Evolutionary conservation across 108 stramenopile species (phyloP).

Genomic region (Nitzschia palea): DNA sequence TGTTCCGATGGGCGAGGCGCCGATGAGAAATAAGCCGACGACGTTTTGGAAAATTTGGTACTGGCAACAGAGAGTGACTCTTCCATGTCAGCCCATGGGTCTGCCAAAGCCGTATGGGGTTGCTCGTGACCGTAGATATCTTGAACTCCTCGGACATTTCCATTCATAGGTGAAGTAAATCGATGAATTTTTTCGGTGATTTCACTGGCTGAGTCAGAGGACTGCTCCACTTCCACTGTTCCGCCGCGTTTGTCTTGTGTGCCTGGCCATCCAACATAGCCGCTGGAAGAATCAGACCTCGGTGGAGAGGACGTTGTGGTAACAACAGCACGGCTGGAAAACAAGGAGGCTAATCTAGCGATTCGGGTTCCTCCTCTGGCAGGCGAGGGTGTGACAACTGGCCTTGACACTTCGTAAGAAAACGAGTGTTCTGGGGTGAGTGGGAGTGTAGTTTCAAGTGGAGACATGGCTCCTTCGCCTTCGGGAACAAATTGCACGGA

Average conservation of each 20-base stretch:
- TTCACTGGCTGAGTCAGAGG: constrained; percentile 65
- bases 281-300: constrained; percentile 28
- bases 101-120: background rate
- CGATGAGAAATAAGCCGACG: constrained; percentile 48
- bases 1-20: constrained; percentile 11
- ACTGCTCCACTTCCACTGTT: constrained; percentile 36
- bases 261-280: constrained; percentile 75
- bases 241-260: constrained; percentile 68
- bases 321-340: constrained; percentile 31
- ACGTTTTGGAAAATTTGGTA: constrained; percentile 44
- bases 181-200: constrained; percentile 16
- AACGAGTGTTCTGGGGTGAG: constrained; percentile 16
- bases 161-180: constrained; percentile 3
- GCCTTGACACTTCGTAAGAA: background rate
- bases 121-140: constrained; percentile 9
- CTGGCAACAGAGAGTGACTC: constrained; percentile 21
- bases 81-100: constrained; percentile 12
- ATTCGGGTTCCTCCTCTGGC: constrained; percentile 18
- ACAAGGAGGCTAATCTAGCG: constrained; percentile 38
- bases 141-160: background rate
- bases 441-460: background rate
- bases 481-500: constrained; percentile 23
- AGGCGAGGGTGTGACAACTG: constrained; percentile 3
- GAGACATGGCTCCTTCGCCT: constrained; percentile 13
- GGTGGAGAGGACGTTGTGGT: constrained; percentile 14